Conservation (phyloP, 129 eudicot species). For the Oenanthe sinensis region DNA sequence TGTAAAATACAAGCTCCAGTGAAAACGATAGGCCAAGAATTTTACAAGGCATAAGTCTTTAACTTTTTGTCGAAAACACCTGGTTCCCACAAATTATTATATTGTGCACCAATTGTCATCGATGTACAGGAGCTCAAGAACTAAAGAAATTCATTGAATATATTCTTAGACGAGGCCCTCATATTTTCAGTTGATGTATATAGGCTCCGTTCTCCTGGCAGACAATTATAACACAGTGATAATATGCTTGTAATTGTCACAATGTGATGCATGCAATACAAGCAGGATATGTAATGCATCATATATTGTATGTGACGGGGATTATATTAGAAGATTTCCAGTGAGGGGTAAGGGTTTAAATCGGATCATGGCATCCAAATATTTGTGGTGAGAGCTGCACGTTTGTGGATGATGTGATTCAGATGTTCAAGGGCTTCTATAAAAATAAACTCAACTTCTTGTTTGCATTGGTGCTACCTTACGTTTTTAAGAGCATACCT, state of each 20-base stretch:
- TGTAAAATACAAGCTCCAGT: constrained; percentile 9
- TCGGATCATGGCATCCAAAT: not conserved
- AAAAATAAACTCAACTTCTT: no score
- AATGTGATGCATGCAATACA: not conserved
- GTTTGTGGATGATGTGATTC: not conserved
- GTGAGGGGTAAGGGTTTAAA: not conserved
- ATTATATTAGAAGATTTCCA: not conserved
- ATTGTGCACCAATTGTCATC: not conserved
- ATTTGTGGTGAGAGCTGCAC: not conserved
- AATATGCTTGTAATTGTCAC: not conserved
- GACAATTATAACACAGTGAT: not conserved
- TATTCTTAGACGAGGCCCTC: not conserved
- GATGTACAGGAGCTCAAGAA: not conserved
- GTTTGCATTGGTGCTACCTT: no score
- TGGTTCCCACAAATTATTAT: not conserved
- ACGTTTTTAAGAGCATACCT: no score
- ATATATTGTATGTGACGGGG: not conserved
- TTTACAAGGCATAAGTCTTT: not conserved
- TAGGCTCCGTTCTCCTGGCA: not conserved
- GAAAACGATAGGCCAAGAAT: not conserved
- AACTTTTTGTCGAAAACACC: not conserved
- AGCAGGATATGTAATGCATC: not conserved
- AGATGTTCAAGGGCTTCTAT: no score
- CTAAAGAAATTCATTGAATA: not conserved
- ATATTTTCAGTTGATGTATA: not conserved